These are phyloP conservation scores for Coprinellus micaceus DNA, from an alignment of 768 basidiomycete genomes.

Conservation along the genomic window DNA sequence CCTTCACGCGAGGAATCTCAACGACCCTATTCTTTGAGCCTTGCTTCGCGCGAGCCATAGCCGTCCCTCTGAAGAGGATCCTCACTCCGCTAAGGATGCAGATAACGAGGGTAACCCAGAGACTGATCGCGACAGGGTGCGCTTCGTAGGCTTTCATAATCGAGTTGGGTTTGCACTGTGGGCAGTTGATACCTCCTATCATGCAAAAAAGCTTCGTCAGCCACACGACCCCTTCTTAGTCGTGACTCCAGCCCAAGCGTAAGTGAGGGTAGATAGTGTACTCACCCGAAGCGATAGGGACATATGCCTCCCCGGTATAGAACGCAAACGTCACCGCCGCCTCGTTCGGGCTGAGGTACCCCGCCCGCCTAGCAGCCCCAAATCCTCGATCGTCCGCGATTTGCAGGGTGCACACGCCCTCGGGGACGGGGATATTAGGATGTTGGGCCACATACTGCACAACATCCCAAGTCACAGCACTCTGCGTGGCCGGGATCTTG, in stretches of 20 bases:
- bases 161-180: not conserved
- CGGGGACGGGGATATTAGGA: slow-evolving; percentile 58
- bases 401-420: slow-evolving; percentile 65
- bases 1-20: too few species aligned
- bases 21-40: not conserved
- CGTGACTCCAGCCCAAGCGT: not conserved
- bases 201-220: not conserved
- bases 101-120: not conserved
- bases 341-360: slow-evolving; percentile 60
- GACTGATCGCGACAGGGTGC: not conserved
- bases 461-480: slow-evolving; percentile 69
- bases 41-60: too few species aligned
- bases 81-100: not conserved
- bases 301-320: slow-evolving; percentile 69
- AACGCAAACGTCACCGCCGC: slow-evolving; percentile 65
- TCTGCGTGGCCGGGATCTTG: slow-evolving; percentile 66
- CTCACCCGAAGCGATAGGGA: slow-evolving; percentile 38
- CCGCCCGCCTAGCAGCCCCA: slow-evolving; percentile 35
- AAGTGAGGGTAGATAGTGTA: not conserved
- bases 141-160: not conserved
- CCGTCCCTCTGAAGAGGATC: not conserved
- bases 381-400: slow-evolving; percentile 76
- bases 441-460: slow-evolving; percentile 58
- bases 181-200: not conserved
- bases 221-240: not conserved